Percentiles rank a stretch among this genome's conserved stretches.
Evolutionary conservation across 192 early-diverging fungal species (phyloP).

Genomic region (Diversispora eburnea): DNA sequence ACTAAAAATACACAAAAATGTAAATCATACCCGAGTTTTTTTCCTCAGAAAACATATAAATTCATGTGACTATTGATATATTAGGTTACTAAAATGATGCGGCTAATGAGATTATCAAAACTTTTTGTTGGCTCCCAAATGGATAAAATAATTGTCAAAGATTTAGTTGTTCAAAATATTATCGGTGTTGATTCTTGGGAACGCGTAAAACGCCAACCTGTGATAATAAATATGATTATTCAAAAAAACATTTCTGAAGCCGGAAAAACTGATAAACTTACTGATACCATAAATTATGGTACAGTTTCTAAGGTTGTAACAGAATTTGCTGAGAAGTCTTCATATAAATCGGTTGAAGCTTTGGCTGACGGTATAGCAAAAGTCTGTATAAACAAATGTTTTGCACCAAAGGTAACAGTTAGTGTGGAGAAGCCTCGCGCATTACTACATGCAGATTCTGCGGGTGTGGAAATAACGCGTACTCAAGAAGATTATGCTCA

Average conservation of each 20-base stretch:
- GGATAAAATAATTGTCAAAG: slow-evolving; percentile 70
- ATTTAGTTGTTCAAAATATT: slow-evolving; percentile 77
- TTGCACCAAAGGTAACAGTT: slow-evolving; percentile 64
- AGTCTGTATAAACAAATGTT: slow-evolving; percentile 59
- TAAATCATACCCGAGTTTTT: no score
- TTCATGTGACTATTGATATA: no score
- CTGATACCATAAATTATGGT: slow-evolving; percentile 82
- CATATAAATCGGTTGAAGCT: slow-evolving; percentile 69
- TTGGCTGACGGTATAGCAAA: slow-evolving; percentile 65
- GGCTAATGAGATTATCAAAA: no score
- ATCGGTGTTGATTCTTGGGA: slow-evolving; percentile 96
- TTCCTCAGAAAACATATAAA: no score
- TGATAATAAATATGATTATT: slow-evolving; percentile 74
- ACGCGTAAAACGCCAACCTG: slow-evolving; percentile 78
- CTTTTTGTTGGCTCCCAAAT: no score
- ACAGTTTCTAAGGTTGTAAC: slow-evolving; percentile 70
- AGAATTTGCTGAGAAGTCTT: slow-evolving; percentile 69
- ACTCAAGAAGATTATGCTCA: slow-evolving; percentile 52
- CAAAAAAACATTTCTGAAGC: slow-evolving; percentile 72
- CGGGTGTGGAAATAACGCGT: slow-evolving; percentile 85
- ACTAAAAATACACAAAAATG: no score
- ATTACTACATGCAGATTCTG: slow-evolving; percentile 84
- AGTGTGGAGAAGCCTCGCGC: slow-evolving; percentile 81
- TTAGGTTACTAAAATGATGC: no score
- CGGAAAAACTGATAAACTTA: slow-evolving; percentile 74